Evolutionary conservation across 345 rosid genomes (phyloP), one percentile per base, ranked within the genome.

Genomic region (Brassica cretica): DNA sequence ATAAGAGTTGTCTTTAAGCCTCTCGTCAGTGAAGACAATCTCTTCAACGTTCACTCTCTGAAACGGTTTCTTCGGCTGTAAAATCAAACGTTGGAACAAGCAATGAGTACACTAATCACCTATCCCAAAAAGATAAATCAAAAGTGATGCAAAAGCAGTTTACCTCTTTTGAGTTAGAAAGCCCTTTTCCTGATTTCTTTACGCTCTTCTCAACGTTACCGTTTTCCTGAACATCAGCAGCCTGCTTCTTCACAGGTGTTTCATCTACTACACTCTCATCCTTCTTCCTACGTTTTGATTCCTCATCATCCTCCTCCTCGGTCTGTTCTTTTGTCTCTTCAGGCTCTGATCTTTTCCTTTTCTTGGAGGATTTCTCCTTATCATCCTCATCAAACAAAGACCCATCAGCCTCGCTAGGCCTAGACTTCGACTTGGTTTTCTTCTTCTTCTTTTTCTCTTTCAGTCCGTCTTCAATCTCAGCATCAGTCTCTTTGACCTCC

Each of bases 1-100:
- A 72, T 93, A 95, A 2, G 99, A 95, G 83, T 95, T 93, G 80
- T 93, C 96, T 80, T 90, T 85, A 58, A 95, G 97, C 80, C 84
- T 93, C 16, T 84, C 87, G 80, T 90, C 92, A 74, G 80, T 78
- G 84, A 88, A 87, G 19, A 70, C 86, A 84, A 91, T 86, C 0
- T 91, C 97, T 0, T 96, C 95, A 62, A 82, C 84, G 11, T 89
- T 93, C 37, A 96, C 86, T 75, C 99, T 89, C 83, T 91, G 95
- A 82, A 93, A 96, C 24, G 91, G 92, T 59, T 86, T 70, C 69
- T 85, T 89, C n/a, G 95, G 87, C 98, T 93, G 89, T 11, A 64
- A 21, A 39, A 67, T 3, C 8, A 65, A 9, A 10, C 30, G 72
- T 80, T 2, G 4, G 30, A 24, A 15, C 3, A 78, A 39, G 30